Base-by-base conservation (phyloP, 805 yeast genomes). In the Zygosaccharomyces bailii region DNA sequence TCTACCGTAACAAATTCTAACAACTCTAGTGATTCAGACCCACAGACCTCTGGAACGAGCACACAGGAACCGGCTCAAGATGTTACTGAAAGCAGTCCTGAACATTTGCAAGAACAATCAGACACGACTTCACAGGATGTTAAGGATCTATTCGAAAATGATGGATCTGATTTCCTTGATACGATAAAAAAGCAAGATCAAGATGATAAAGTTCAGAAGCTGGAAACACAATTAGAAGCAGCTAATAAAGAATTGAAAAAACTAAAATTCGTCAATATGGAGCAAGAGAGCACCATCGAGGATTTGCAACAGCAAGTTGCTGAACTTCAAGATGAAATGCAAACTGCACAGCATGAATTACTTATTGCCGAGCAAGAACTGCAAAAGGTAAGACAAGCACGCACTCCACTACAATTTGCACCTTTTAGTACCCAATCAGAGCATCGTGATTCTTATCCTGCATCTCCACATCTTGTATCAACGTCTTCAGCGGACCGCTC, bases 401-500 rank as follows among this genome's bases (percentile, higher is more conserved):
- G 56, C 5, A 17, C 37, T 4, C 17, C 38, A 14, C 13, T 51
- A 5, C 51, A 51, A 42, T 54, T 52, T 42, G 41, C 60, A 1
- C 45, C 41, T 8, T 48, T 55, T 43, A 45, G 33, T 40, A 14
- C 53, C 52, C 45, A 52, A 43, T 27, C 50, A 50, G 48, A 49
- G 51, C 20, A 59, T 65, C 32, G 43, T 3, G 31, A 37, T 10
- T 30, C 27, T 10, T 23, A 37, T 10, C 21, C n/a, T 5, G 30
- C 13, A 7, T 13, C 33, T 14, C 6, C 21, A 4, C 30, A 14
- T 16, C 20, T 37, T 17, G 5, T 24, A 4, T 23, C 14, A 16
- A 23, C 58, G n/a, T 57, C 64, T 34, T 70, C 71, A 42, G 58
- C 75, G 23, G 78, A 76, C 49, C 75, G 79, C 5, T 74, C 74